These are phyloP conservation scores for Poterioochromonas sp. DNA, from an alignment of 352 stramenopile species.

Conservation along the genomic window DNA sequence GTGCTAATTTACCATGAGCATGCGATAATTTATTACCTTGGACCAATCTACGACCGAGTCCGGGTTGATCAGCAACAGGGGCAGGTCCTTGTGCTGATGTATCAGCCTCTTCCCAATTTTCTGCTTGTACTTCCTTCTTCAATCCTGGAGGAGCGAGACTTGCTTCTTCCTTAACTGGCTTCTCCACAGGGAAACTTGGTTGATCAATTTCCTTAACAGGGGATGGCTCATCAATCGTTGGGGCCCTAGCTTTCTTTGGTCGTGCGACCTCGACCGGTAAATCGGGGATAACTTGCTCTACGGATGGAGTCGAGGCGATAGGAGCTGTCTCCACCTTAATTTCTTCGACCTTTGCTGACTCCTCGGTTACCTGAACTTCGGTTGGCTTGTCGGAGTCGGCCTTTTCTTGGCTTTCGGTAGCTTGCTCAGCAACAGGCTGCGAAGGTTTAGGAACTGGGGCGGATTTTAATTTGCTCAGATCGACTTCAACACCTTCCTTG, in stretches of 20 bases:
- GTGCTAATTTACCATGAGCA: neutral
- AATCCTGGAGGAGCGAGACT: neutral
- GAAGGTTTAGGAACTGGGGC: neutral
- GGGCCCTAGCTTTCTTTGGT: no score
- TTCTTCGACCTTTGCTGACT: no score
- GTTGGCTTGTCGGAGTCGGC: neutral
- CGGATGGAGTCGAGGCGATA: no score
- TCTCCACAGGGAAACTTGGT: no score
- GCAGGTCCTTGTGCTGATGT: neutral
- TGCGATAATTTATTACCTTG: neutral
- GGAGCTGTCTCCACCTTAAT: no score
- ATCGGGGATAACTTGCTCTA: no score
- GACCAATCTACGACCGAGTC: neutral
- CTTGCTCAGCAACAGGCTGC: neutral
- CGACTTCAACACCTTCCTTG: neutral
- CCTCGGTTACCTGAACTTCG: no score
- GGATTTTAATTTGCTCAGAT: neutral
- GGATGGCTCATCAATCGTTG: no score
- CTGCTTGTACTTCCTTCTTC: neutral
- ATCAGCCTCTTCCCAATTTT: neutral
- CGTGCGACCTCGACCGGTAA: no score
- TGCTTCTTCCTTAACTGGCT: neutral
- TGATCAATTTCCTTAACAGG: no score
- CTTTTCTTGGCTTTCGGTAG: neutral
- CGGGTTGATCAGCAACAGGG: neutral